Evolutionary conservation across 2,329 filamentous ascomycete species (phyloP).

Genomic region (Penicillium concentricum): DNA sequence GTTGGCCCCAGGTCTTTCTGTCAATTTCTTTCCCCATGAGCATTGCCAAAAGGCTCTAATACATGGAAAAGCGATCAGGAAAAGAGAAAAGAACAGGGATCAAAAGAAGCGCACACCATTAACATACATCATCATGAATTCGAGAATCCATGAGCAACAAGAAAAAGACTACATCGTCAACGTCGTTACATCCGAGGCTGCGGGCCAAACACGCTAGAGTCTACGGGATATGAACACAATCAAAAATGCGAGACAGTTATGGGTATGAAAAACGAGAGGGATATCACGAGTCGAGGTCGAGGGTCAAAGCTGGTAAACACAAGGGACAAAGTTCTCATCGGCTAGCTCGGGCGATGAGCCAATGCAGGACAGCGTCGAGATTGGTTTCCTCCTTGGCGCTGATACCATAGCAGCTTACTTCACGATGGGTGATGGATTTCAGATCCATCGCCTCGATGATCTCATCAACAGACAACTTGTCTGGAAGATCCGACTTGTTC

Average conservation of each 20-base stretch:
- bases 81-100: slow-evolving; percentile 3
- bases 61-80: neutral
- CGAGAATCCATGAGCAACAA: neutral
- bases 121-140: slow-evolving; percentile 6
- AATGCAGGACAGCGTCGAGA: slow-evolving; percentile 92
- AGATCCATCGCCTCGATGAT: slow-evolving; percentile 90
- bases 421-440: slow-evolving; percentile 82
- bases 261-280: slow-evolving; percentile 10
- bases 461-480: slow-evolving; percentile 89
- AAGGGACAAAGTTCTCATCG: slow-evolving; percentile 52
- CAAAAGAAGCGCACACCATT: slow-evolving; percentile 4
- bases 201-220: slow-evolving; percentile 32
- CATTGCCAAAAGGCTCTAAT: neutral
- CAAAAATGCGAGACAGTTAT: slow-evolving; percentile 14
- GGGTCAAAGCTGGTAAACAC: neutral
- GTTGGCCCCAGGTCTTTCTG: neutral
- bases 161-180: slow-evolving; percentile 43
- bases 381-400: slow-evolving; percentile 99
- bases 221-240: slow-evolving; percentile 23
- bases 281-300: slow-evolving; percentile 6
- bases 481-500: slow-evolving; percentile 94
- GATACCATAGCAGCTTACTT: slow-evolving; percentile 98
- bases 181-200: slow-evolving; percentile 50
- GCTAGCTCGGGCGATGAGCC: slow-evolving; percentile 86
- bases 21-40: neutral